These are phyloP conservation scores for Inga oerstediana DNA, from an alignment of 306 rosid genomes.

Conservation along the genomic window DNA sequence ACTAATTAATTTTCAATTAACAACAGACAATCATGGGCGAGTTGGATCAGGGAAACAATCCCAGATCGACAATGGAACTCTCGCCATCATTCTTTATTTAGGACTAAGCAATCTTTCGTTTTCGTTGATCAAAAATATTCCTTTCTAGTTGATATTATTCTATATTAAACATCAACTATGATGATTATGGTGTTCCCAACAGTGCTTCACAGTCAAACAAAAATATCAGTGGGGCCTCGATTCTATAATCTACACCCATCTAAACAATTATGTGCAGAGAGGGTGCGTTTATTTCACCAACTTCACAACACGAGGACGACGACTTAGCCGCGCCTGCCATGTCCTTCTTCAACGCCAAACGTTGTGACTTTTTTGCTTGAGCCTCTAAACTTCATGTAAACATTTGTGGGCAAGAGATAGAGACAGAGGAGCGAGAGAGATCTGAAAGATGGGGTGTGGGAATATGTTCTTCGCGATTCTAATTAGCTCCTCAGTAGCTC, in stretches of 20 bases:
- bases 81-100: no score
- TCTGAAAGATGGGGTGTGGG: conserved; percentile 78
- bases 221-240: not conserved
- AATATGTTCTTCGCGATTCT: conserved; percentile 77
- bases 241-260: not conserved
- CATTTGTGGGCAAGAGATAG: not conserved
- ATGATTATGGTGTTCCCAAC: not conserved
- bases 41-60: not conserved
- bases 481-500: conserved; percentile 77
- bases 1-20: not conserved
- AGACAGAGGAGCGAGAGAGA: not conserved
- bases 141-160: no score
- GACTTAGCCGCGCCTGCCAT: not conserved
- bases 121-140: no score
- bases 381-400: not conserved
- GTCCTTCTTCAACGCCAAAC: not conserved
- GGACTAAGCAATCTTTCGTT: no score
- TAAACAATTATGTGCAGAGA: not conserved
- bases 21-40: not conserved
- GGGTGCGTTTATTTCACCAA: not conserved
- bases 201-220: not conserved
- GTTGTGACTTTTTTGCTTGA: not conserved
- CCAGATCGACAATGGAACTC: not conserved
- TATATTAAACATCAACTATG: not conserved
- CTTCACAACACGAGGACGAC: not conserved